Base-by-base conservation (phyloP, 495 filamentous ascomycete species). In the Penicillium lagena region DNA sequence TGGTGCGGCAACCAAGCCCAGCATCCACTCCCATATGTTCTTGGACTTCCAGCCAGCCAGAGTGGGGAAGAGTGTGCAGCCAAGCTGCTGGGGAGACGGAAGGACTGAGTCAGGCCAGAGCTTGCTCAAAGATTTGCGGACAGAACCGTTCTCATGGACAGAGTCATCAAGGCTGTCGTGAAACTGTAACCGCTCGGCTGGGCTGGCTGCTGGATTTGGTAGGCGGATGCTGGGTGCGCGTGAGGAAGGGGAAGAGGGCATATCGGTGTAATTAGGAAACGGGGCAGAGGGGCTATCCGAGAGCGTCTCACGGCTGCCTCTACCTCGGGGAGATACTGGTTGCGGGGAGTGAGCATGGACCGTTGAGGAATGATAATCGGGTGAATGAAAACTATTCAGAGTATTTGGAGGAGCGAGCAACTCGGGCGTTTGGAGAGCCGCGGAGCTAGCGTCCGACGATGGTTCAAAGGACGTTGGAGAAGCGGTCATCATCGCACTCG, bases 31-130 rank as follows among this genome's bases (percentile, higher is more conserved):
- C 79, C 81, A 86, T 13, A 83, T 64, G 9, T 61, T 75, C 60
- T 96, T 97, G 3, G 83, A 77, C 39, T 63, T 68, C 86, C 90
- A 99, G 12, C 70, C 76, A 46, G 80, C 80, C 34, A 99, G 67
- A 0, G 93, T 96, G 9, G 94, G 94, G 52, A 97, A 99, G 4
- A 97, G 68, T 1, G 87, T 93, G 12, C 74, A 75, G 4, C 77
- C 57, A 17, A 97, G 66, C n/a, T 81, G 62, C 34, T 83, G 71
- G 2, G 86, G 87, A 9, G 85, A 66, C 7, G 88, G 82, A 2
- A 91, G 64, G n/a, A 84, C 29, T 14, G 60, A 68, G 58, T 86
- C 85, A 9, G 86, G 86, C 88, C 88, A 95, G 82, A 85, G 87
- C 12, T 57, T 67, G 33, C 78, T 61, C 32, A 50, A 36, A 9